Conservation (phyloP, 106 monocot genomes). For the Amphibolis antarctica region DNA sequence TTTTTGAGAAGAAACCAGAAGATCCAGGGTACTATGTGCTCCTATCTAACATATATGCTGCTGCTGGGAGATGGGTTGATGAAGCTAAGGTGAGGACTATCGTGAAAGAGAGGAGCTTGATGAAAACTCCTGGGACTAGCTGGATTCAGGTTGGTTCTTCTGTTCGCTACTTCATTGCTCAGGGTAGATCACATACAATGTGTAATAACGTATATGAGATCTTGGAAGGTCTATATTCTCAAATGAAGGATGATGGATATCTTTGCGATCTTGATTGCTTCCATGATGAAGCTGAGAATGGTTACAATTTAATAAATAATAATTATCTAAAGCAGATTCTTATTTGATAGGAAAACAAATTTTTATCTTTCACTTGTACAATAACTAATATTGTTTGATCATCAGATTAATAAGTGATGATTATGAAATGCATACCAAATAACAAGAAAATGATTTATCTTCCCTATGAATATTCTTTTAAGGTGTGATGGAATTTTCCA, state of each 20-base stretch:
- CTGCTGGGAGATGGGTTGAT: slow-evolving; percentile 35
- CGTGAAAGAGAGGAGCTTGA: slow-evolving; percentile 28
- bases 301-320: not conserved
- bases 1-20: slow-evolving; percentile 30
- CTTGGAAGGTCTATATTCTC: not conserved
- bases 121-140: slow-evolving; percentile 45
- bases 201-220: slow-evolving; percentile 3
- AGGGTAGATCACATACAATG: slow-evolving; percentile 12
- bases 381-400: too few relatives aligned
- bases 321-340: too few relatives aligned
- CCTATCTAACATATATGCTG: slow-evolving; percentile 46
- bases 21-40: slow-evolving; percentile 53
- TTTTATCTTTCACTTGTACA: too few relatives aligned
- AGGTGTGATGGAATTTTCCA: too few relatives aligned
- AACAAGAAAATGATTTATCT: too few relatives aligned
- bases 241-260: slow-evolving; percentile 10
- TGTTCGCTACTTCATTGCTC: slow-evolving; percentile 23
- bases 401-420: too few relatives aligned
- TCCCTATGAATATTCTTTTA: too few relatives aligned
- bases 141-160: slow-evolving; percentile 33
- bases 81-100: slow-evolving; percentile 24
- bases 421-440: too few relatives aligned
- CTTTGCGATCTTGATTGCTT: too few relatives aligned
- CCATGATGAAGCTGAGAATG: not conserved
- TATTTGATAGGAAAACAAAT: too few relatives aligned